A percentile compares a stretch with the other conserved stretches of the same genome.
Conservation (phyloP, 208 protist species). For the Crithidia expoeki region DNA sequence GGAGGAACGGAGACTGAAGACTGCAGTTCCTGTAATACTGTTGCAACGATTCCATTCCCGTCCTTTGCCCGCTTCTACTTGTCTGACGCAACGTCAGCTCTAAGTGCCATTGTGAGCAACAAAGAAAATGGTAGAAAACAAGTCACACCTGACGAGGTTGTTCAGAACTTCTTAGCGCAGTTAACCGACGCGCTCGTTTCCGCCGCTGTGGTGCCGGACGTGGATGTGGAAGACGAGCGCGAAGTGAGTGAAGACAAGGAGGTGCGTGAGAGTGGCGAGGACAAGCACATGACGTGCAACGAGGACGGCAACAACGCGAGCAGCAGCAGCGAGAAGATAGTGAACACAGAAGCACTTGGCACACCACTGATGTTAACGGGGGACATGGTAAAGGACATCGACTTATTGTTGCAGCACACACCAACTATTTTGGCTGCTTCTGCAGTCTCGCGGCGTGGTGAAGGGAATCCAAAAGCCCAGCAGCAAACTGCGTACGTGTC, state of each 20-base stretch:
- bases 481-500: background rate
- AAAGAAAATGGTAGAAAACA: background rate
- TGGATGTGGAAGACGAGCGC: background rate
- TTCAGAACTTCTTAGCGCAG: constrained; percentile 10
- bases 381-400: constrained; percentile 15
- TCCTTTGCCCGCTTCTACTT: constrained; percentile 38
- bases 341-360: background rate
- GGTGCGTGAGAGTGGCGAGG: background rate
- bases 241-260: background rate
- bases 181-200: constrained; percentile 19
- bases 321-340: background rate
- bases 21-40: background rate
- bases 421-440: constrained; percentile 11
- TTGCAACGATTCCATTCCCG: constrained; percentile 5
- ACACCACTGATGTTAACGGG: constrained; percentile 11
- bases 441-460: background rate
- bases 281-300: background rate
- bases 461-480: background rate
- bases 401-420: constrained; percentile 13
- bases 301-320: background rate
- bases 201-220: background rate
- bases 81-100: background rate
- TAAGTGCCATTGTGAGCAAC: background rate
- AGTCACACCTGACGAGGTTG: background rate
- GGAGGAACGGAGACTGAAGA: background rate